Evolutionary conservation across 352 stramenopile species (phyloP).

Genomic region (Pythium sp.): DNA sequence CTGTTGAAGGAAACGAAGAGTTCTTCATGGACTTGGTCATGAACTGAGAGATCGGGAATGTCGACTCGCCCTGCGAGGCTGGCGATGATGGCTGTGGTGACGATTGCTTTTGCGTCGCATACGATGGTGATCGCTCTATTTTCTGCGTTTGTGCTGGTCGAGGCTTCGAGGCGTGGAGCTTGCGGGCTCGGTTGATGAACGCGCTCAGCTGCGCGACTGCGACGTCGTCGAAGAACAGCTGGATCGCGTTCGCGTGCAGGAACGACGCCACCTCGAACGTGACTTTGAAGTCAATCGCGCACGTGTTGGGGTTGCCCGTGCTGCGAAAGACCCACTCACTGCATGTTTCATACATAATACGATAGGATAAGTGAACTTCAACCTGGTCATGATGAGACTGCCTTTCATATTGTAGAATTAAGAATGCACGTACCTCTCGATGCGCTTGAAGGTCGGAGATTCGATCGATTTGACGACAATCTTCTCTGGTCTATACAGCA

Average conservation of each 20-base stretch:
- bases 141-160: conserved; percentile 13
- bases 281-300: conserved; percentile 74
- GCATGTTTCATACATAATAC: neutral
- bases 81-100: neutral
- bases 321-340: conserved; percentile 75
- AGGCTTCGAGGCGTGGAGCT: conserved; percentile 39
- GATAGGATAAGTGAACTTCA: neutral
- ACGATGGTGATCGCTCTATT: neutral
- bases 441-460: conserved; percentile 83
- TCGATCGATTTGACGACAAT: conserved; percentile 76
- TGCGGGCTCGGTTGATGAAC: conserved; percentile 65
- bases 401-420: no score
- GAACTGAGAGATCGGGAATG: conserved; percentile 1
- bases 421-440: conserved; percentile 55
- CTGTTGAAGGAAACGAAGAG: neutral
- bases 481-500: conserved; percentile 47
- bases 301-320: conserved; percentile 46
- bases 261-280: conserved; percentile 82
- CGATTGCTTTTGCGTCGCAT: neutral
- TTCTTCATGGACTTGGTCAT: conserved; percentile 1
- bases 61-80: conserved; percentile 8
- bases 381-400: no score
- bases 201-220: conserved; percentile 77
- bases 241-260: conserved; percentile 74
- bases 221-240: conserved; percentile 86